Evolutionary conservation across 176 grass and related monocot genomes (phyloP), one percentile per base, ranked within the genome.

Genomic region (Pontederia crassipes): DNA sequence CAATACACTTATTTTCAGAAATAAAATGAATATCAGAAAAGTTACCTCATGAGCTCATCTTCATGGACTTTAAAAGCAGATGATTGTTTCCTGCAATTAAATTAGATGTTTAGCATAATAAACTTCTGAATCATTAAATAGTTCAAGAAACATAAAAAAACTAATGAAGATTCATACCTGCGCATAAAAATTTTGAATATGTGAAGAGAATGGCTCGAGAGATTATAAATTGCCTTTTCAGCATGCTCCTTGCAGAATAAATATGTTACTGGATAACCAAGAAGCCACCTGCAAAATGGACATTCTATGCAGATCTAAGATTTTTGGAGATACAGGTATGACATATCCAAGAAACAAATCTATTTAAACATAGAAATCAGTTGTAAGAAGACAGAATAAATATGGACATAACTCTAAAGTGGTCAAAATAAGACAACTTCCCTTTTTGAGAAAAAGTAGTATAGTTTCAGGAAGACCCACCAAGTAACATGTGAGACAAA

Each of bases 211-310:
- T 88, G 84, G 24, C 68, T 68, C 15, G 79, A 85, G 46, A 97
- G 65, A 79, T 84, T 76, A 32, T 48, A 10, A 24, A 61, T 68
- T 16, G 76, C 81, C 8, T 10, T 74, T 57, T 88, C 78, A 17
- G 62, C 76, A 76, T 58, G 74, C 72, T 26, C 73, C 10, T 80
- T 83, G 76, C 60, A 56, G 67, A 97, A 83, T 32, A 97, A 76
- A 75, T 91, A 91, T 58, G 79, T 85, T 17, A 91, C 66, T 27
- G 92, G 83, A 78, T 97, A 97, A 61, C 81, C 83, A 59, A 97
- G 80, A 78, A 97, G 88, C 92, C 87, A 97, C 55, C 92, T 97
- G 60, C 62, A 80, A 55, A 58, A 51, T 54, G 66, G 53, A 9
- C 15, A 70, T 62, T 26, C 2, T 12, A 63, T 58, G 53, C 40